phyloP scores from a whole-genome alignment of 352 stramenopile genomes.

The Phytophthora fragariaefolia region DNA sequence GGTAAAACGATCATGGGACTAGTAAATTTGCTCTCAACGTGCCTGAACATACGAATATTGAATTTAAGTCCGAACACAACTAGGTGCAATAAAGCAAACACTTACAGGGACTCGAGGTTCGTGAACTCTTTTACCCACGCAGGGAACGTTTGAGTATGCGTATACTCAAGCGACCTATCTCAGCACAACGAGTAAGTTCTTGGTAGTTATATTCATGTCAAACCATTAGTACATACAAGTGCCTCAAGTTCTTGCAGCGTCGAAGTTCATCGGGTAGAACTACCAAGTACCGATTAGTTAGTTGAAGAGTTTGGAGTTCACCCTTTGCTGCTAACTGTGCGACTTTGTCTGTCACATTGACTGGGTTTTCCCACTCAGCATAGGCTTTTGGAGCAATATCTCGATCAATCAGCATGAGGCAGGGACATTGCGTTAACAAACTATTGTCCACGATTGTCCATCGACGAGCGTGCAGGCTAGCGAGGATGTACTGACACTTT shows the following conservation, averaged over 20 bases:
- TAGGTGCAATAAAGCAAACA: background rate
- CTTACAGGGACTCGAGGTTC: constrained; percentile 41
- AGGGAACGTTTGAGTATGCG: constrained; percentile 18
- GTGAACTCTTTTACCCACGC: constrained; percentile 24
- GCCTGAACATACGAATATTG: constrained; percentile 4
- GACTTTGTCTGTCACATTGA: background rate
- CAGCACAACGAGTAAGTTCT: background rate
- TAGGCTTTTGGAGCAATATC: background rate
- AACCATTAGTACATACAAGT: constrained; percentile 7
- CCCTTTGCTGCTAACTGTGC: background rate
- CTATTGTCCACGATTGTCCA: background rate
- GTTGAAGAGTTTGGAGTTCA: background rate
- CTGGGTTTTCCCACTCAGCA: background rate
- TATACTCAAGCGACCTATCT: constrained; percentile 34
- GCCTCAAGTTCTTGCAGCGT: background rate
- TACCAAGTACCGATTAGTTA: constrained; percentile 33
- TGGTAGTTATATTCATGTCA: constrained; percentile 25
- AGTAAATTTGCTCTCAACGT: constrained; percentile 13
- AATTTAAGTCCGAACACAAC: background rate
- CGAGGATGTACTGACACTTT: background rate
- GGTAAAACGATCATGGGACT: constrained; percentile 18
- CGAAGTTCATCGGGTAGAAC: constrained; percentile 28
- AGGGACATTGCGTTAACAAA: background rate
- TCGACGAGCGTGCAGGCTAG: background rate
- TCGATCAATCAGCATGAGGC: background rate